Percentiles rank a stretch among this genome's conserved stretches.
Conservation (phyloP, 176 grass and related monocot species). For the Typha latifolia region DNA sequence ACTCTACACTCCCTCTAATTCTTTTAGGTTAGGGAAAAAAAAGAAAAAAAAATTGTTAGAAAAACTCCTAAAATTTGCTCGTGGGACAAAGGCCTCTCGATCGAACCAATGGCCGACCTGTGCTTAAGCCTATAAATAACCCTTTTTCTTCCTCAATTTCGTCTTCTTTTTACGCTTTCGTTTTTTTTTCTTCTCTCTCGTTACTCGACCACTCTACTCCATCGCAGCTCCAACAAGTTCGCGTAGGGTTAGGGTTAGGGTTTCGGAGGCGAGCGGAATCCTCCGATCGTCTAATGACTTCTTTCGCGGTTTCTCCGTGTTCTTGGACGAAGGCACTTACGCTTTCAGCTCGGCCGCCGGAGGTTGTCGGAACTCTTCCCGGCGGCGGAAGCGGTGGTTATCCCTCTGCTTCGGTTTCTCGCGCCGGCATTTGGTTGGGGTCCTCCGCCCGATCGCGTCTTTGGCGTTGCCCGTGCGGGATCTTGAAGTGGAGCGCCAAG, state of each 20-base stretch:
- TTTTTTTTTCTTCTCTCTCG: not conserved
- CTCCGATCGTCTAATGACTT: not conserved
- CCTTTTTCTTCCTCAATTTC: not conserved
- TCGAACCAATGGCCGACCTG: not conserved
- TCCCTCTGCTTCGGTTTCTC: constrained; percentile 20
- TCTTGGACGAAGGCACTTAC: not conserved
- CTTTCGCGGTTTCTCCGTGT: not conserved
- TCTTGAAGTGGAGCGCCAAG: constrained; percentile 28
- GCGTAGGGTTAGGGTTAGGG: not conserved
- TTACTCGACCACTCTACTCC: not conserved
- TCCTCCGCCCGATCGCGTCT: constrained; percentile 14
- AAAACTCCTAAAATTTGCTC: not conserved
- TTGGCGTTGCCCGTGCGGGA: constrained; percentile 21
- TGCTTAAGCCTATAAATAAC: not conserved
- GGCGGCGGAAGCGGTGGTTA: constrained; percentile 18
- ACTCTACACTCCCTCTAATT: too few species aligned
- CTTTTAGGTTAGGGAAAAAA: too few species aligned
- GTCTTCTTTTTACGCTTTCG: not conserved
- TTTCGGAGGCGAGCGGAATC: not conserved
- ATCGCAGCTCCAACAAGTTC: not conserved
- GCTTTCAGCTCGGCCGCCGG: not conserved
- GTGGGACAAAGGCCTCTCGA: not conserved
- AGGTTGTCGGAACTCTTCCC: not conserved
- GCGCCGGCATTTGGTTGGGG: constrained; percentile 28
- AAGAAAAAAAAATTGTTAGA: too few species aligned